Conservation (phyloP, 441 rosid species). For the Bruguiera hainesii region DNA sequence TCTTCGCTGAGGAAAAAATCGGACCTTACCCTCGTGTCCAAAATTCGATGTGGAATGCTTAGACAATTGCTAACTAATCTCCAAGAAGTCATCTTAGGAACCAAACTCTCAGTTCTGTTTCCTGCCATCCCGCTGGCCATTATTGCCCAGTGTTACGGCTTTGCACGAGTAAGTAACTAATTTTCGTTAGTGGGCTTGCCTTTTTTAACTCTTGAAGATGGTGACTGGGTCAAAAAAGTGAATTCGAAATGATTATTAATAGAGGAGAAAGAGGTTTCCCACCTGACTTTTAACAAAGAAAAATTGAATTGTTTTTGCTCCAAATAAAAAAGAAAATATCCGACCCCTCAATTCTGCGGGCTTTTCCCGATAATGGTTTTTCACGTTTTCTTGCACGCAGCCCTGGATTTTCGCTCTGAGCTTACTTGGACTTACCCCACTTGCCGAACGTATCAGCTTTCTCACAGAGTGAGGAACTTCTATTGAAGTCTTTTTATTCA, state of each 20-base stretch:
- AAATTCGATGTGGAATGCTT: slow-evolving; percentile 41
- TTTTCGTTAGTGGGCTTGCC: background rate
- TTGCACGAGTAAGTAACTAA: slow-evolving; percentile 39
- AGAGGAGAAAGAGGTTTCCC: background rate
- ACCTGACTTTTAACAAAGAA: no score
- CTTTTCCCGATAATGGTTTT: background rate
- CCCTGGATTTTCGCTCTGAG: slow-evolving; percentile 83
- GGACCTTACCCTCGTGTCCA: slow-evolving; percentile 59
- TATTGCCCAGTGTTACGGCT: slow-evolving; percentile 34
- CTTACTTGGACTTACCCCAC: slow-evolving; percentile 69
- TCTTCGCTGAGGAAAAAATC: slow-evolving; percentile 78
- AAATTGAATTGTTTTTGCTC: background rate
- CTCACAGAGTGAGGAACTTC: slow-evolving; percentile 65
- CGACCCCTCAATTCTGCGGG: background rate
- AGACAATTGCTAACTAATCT: slow-evolving; percentile 43
- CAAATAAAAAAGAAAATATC: no score
- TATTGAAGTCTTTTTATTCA: background rate
- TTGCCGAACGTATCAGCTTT: slow-evolving; percentile 91
- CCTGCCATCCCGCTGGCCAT: slow-evolving; percentile 60
- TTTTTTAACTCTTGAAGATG: background rate
- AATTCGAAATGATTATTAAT: background rate
- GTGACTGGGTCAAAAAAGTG: background rate
- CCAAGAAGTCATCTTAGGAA: slow-evolving; percentile 66
- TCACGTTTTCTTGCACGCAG: background rate
- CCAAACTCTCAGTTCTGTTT: slow-evolving; percentile 57